Evolutionary conservation across 192 early-diverging fungal species (phyloP).

Genomic region (Bifiguratus adelaidae): DNA sequence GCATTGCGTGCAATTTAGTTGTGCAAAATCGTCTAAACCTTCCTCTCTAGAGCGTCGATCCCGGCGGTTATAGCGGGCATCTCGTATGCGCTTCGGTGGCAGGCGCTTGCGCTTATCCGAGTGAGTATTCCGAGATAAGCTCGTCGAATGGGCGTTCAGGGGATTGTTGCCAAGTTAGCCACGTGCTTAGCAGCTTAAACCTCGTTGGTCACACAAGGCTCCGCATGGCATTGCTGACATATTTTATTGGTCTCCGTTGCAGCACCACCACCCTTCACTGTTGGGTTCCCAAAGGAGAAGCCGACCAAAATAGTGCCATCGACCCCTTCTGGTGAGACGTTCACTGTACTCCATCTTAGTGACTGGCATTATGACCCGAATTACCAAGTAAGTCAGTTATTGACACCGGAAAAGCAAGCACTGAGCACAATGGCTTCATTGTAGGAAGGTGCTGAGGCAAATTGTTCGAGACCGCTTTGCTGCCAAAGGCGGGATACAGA

Average conservation of each 20-base stretch:
- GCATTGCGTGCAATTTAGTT: not conserved
- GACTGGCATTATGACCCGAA: slow-evolving; percentile 43
- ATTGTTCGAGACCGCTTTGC: slow-evolving; percentile 37
- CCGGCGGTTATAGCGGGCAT: slow-evolving; percentile 29
- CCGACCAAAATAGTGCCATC: slow-evolving; percentile 14
- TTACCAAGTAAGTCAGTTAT: slow-evolving; percentile 13
- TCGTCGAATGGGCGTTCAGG: not conserved
- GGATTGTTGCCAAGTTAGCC: not conserved
- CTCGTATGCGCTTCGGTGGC: slow-evolving; percentile 26
- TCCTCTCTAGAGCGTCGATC: slow-evolving; percentile 10
- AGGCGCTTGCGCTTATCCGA: slow-evolving; percentile 28
- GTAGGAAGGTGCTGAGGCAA: slow-evolving; percentile 28
- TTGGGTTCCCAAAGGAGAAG: slow-evolving; percentile 33
- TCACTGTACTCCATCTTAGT: slow-evolving; percentile 36
- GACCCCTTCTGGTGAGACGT: slow-evolving; percentile 9
- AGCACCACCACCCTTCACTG: slow-evolving; percentile 11
- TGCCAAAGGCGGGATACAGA: slow-evolving; percentile 32
- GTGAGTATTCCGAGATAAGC: slow-evolving; percentile 5
- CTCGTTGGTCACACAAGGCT: not conserved
- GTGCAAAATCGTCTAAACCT: not conserved
- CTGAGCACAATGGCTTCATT: slow-evolving; percentile 2
- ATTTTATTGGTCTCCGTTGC: not conserved
- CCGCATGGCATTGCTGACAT: not conserved
- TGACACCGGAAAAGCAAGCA: not conserved
- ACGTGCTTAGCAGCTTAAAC: not conserved